Evolutionary conservation across 2,329 filamentous ascomycete genomes (phyloP).

Genomic region (Stagonosporopsis chrysanthemi): DNA sequence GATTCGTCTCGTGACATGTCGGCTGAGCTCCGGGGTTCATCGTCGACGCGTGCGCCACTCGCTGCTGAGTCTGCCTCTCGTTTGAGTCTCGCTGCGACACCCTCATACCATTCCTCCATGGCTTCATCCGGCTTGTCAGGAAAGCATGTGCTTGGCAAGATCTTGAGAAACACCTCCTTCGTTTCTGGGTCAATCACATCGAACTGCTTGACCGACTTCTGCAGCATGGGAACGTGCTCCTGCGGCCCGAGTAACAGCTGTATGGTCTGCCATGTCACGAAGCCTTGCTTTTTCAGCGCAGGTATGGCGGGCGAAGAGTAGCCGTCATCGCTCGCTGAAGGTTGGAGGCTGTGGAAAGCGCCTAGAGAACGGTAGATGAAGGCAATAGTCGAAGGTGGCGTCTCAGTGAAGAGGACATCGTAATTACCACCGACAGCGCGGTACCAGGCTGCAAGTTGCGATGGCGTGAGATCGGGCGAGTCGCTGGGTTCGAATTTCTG

Average conservation of each 20-base stretch:
- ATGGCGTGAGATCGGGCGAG: constrained; percentile 56
- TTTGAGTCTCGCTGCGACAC: constrained; percentile 74
- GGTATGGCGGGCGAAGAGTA: constrained; percentile 81
- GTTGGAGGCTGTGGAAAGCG: constrained; percentile 86
- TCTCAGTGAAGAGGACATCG: constrained; percentile 75
- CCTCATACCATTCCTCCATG: constrained; percentile 87
- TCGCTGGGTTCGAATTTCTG: constrained; percentile 54
- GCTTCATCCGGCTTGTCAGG: constrained; percentile 76
- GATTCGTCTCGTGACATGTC: constrained; percentile 46
- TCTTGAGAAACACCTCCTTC: constrained; percentile 64
- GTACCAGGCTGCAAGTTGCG: constrained; percentile 60
- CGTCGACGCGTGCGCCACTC: constrained; percentile 27
- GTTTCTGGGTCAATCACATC: constrained; percentile 75
- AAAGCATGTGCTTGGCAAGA: constrained; percentile 72
- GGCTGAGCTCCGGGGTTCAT: constrained; percentile 41
- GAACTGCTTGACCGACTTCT: constrained; percentile 80
- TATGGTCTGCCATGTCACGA: constrained; percentile 92
- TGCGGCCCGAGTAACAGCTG: constrained; percentile 87
- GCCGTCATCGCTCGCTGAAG: constrained; percentile 67
- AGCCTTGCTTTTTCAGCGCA: constrained; percentile 81
- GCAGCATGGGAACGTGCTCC: constrained; percentile 84
- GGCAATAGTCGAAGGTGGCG: constrained; percentile 76
- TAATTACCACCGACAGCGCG: constrained; percentile 56
- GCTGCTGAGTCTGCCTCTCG: constrained; percentile 62
- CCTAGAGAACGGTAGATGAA: constrained; percentile 93